Evolutionary conservation across 2,329 filamentous ascomycete genomes (phyloP).

Genomic region (Xylaria sp.): DNA sequence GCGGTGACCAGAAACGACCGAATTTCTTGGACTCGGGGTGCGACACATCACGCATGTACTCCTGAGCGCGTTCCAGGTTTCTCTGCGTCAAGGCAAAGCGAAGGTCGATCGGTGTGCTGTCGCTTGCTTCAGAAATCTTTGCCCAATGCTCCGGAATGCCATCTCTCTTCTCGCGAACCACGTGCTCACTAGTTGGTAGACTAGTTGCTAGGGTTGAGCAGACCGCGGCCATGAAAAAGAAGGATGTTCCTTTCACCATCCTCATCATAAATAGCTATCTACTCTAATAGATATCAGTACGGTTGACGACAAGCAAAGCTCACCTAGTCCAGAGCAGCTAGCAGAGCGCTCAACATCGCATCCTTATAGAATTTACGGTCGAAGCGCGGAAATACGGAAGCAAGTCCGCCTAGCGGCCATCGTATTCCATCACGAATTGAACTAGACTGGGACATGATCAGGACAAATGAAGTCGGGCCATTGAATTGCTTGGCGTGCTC

Average conservation of each 20-base stretch:
- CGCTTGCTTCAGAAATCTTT: conserved; percentile 5
- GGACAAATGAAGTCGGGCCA: not conserved
- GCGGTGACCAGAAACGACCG: conserved; percentile 25
- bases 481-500: not conserved
- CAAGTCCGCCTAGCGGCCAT: not conserved
- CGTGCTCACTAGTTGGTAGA: conserved; percentile 15
- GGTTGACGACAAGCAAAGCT: not conserved
- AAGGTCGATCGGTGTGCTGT: conserved; percentile 12
- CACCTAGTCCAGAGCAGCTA: not conserved
- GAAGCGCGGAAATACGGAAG: conserved; percentile 4
- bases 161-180: conserved; percentile 25
- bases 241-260: not conserved
- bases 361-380: not conserved
- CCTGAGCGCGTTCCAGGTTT: conserved; percentile 22
- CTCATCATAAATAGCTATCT: not conserved
- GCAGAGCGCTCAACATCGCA: not conserved
- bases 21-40: conserved; percentile 22
- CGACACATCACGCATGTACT: conserved; percentile 27
- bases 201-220: conserved; percentile 12
- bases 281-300: not conserved
- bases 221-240: conserved; percentile 2
- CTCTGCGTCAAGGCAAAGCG: conserved; percentile 27
- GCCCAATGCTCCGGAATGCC: conserved; percentile 14
- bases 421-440: conserved; percentile 9
- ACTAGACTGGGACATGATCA: not conserved